A percentile compares a stretch with the other conserved stretches of the same genome.
Conservation (phyloP, 108 stramenopile species). For the Hondaea fermentalgiana region DNA sequence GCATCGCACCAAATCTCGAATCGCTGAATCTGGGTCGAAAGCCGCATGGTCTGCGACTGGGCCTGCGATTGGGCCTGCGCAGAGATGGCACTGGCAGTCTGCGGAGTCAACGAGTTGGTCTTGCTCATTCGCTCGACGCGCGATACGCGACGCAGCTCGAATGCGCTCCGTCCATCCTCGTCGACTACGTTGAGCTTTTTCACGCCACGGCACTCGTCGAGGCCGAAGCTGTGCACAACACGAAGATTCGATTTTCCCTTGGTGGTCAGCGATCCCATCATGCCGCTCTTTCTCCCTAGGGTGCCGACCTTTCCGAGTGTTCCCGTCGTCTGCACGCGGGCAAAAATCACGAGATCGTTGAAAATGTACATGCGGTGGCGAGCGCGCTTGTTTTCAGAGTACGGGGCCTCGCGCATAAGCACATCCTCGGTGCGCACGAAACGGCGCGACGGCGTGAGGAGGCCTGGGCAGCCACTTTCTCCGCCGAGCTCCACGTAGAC, state of each 20-base stretch:
- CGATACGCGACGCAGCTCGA: not conserved
- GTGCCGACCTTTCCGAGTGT: not conserved
- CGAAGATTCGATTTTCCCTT: not conserved
- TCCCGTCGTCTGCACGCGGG: not conserved
- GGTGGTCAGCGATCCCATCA: not conserved
- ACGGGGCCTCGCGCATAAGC: not conserved
- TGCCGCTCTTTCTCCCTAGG: not conserved
- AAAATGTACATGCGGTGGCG: conserved; percentile 2
- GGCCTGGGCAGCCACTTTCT: not conserved
- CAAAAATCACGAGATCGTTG: not conserved
- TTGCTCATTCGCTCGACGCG: not conserved
- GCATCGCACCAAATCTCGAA: not conserved
- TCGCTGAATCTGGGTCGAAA: not conserved
- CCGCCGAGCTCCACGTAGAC: not conserved
- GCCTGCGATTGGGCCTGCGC: not conserved
- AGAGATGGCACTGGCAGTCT: not conserved
- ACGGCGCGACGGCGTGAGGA: not conserved
- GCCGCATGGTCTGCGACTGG: not conserved
- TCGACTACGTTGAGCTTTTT: not conserved
- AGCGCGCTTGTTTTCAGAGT: not conserved
- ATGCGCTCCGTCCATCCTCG: not conserved
- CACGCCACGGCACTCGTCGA: not conserved
- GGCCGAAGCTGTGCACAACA: not conserved
- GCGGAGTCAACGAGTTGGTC: not conserved
- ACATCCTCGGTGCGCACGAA: conserved; percentile 7